These are phyloP conservation scores for Phytophthora melonis DNA, from an alignment of 352 stramenopile species.

Conservation along the genomic window DNA sequence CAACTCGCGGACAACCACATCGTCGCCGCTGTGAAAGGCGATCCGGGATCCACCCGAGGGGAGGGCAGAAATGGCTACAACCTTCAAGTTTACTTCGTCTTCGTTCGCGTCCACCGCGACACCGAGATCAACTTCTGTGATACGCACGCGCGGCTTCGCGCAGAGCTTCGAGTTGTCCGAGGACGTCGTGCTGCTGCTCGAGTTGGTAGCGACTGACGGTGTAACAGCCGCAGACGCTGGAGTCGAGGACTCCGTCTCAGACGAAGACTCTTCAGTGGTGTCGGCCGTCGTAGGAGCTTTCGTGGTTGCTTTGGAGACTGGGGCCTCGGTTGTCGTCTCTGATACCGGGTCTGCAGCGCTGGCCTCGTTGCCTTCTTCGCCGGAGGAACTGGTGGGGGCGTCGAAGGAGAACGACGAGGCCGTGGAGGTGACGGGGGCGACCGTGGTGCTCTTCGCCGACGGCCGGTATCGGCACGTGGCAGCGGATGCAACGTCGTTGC, in stretches of 20 bases:
- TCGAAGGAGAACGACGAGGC: slow-evolving; percentile 13
- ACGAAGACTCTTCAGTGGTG: slow-evolving; percentile 1
- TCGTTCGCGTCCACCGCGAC: slow-evolving; percentile 17
- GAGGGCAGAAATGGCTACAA: slow-evolving; percentile 15
- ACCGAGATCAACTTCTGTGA: slow-evolving; percentile 19
- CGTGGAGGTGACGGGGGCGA: background rate
- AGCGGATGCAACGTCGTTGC: slow-evolving; percentile 7
- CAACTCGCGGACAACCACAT: slow-evolving; percentile 12
- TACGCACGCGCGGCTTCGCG: slow-evolving; percentile 14
- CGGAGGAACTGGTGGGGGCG: background rate
- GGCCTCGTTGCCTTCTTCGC: background rate
- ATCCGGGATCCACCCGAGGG: slow-evolving; percentile 15
- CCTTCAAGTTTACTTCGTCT: slow-evolving; percentile 21
- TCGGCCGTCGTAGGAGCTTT: background rate
- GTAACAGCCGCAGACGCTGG: background rate
- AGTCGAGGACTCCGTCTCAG: background rate
- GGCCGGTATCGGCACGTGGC: slow-evolving; percentile 8
- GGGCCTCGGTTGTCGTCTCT: background rate
- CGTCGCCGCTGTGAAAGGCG: slow-evolving; percentile 20
- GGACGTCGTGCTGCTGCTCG: slow-evolving; percentile 11
- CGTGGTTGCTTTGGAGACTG: background rate
- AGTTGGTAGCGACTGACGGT: slow-evolving; percentile 17
- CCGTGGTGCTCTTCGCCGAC: background rate
- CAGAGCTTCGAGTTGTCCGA: slow-evolving; percentile 17
- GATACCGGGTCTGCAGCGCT: background rate